Conservation (phyloP, 441 rosid species). For the Erysimum pusillum region DNA sequence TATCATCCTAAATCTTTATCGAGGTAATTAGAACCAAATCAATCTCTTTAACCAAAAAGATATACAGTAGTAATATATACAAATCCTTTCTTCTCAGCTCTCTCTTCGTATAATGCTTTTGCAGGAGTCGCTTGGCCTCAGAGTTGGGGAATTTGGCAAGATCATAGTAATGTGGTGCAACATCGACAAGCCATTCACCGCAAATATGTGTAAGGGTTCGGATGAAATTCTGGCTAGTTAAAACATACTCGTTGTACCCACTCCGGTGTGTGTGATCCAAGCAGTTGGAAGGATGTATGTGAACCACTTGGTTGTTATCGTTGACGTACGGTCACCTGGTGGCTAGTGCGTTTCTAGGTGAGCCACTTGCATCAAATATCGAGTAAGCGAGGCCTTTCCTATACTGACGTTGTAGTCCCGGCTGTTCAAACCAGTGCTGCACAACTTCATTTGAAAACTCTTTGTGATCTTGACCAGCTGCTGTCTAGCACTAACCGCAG, state of each 20-base stretch:
- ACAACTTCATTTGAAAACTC: slow-evolving; percentile 53
- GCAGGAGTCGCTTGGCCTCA: not conserved
- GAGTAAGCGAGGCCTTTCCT: slow-evolving; percentile 80
- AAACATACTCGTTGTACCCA: slow-evolving; percentile 67
- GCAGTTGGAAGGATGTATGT: slow-evolving; percentile 90
- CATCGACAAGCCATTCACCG: not conserved
- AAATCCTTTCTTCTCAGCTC: not conserved
- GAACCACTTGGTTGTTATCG: slow-evolving; percentile 82
- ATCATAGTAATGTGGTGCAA: not conserved
- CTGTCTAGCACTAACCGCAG: too few relatives aligned
- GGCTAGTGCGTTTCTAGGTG: slow-evolving; percentile 78
- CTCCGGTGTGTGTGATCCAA: slow-evolving; percentile 83
- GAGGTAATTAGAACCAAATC: too few relatives aligned
- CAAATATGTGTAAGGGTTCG: not conserved
- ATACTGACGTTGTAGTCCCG: slow-evolving; percentile 85
- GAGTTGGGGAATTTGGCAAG: slow-evolving; percentile 1
- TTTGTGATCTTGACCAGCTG: too few relatives aligned
- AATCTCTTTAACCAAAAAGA: not conserved
- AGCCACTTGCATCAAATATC: slow-evolving; percentile 94
- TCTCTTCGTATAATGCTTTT: not conserved
- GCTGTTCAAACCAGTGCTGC: slow-evolving; percentile 85
- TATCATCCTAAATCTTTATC: too few relatives aligned
- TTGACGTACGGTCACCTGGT: slow-evolving; percentile 68
- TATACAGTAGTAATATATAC: not conserved
- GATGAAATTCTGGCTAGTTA: not conserved